Evolutionary conservation across 345 rosid species (phyloP), one percentile per base, ranked within the genome.

Genomic region (Euphorbia peplus): DNA sequence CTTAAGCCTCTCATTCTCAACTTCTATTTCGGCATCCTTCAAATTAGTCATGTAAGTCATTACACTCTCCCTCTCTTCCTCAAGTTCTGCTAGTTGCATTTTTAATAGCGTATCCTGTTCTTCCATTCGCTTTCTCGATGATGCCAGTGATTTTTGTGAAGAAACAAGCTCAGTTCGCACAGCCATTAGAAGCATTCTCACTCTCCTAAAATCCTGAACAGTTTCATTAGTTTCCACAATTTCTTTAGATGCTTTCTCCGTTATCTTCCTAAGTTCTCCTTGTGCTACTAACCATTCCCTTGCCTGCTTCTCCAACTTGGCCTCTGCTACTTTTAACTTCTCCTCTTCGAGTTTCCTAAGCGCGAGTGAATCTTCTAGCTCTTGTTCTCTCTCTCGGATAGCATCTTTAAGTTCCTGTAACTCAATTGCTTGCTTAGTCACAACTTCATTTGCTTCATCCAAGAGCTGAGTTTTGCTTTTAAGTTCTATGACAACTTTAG

Each of bases 111-210:
- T 69, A 60, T 83, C 92, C 48, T 85, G 90, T 70, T 86, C 86
- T 77, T 80, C 82, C 91, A 87, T 83, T 76, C 83, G 79, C 73
- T 77, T 76, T 72, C 83, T 82, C 19, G 92, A 93, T 35, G 71
- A 80, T 39, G 83, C 79, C 74, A 93, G 82, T 56, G 91, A 84
- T 71, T 89, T 78, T 76, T 85, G 90, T 37, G 93, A 87, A 68
- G 87, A 77, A 73, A 87, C 73, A 78, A 90, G 77, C 77, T 90
- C 88, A 6, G 90, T 80, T 78, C 90, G 83, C 76, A 91, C 91
- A 68, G 87, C 87, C 21, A 64, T 60, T 59, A 90, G 80, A 77
- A 93, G 97, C 76, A 74, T 80, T 79, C 76, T 90, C 74, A 91
- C 96, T 79, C 83, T 85, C 48, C 69, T 79, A 72, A 90, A 83